These are phyloP conservation scores for Globisporangium radiosum DNA, from an alignment of 352 stramenopile species.

Conservation along the genomic window DNA sequence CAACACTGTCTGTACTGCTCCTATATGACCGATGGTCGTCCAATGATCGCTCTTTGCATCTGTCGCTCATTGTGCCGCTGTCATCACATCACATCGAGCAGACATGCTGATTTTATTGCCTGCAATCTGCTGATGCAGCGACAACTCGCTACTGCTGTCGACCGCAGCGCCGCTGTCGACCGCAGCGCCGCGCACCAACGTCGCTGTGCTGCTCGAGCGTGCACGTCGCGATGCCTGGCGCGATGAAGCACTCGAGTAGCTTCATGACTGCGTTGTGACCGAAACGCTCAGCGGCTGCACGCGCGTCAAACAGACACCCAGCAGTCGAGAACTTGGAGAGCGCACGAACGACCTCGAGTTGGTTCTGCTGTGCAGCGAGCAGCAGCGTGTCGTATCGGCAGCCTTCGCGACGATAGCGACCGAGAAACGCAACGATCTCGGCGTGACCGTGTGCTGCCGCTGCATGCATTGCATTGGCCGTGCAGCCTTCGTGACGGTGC, in stretches of 20 bases:
- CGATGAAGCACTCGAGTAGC: not conserved
- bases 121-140: not conserved
- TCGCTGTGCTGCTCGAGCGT: not conserved
- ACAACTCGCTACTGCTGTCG: not conserved
- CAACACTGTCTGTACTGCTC: too few species aligned
- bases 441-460: not conserved
- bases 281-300: not conserved
- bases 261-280: not conserved
- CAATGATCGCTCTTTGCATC: too few species aligned
- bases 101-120: not conserved
- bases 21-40: too few species aligned
- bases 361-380: not conserved
- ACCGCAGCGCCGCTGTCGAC: too few species aligned
- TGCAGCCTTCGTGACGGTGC: constrained; percentile 1
- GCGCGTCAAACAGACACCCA: constrained; percentile 1
- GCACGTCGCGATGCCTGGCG: not conserved
- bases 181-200: too few species aligned
- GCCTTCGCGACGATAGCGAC: constrained; percentile 1
- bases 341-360: not conserved
- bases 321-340: constrained; percentile 1
- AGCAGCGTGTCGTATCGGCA: not conserved
- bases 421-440: not conserved
- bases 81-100: too few species aligned
- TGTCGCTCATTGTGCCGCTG: too few species aligned
- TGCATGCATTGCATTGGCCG: not conserved